A percentile compares a stretch with the other conserved stretches of the same genome.
phyloP scores from a whole-genome alignment of 495 filamentous ascomycete species.

The Aspergillus homomorphus region DNA sequence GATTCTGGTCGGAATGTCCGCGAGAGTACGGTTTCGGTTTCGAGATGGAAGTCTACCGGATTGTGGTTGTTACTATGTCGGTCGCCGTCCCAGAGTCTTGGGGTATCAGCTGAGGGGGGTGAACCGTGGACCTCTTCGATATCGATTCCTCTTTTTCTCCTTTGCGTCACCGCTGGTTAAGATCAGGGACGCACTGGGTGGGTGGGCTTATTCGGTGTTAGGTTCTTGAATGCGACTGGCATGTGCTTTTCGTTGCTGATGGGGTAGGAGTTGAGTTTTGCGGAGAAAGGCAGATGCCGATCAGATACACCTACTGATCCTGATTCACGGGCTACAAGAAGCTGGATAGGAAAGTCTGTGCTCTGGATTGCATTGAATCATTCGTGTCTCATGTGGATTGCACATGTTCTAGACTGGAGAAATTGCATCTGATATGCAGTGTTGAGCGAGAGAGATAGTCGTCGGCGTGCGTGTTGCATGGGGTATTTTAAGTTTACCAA shows the following conservation, averaged over 20 bases:
- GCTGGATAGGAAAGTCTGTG: neutral
- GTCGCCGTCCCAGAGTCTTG: neutral
- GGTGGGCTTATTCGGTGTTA: no score
- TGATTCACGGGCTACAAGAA: neutral
- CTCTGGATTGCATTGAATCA: no score
- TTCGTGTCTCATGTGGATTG: no score
- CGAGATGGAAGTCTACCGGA: neutral
- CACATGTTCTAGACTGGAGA: neutral
- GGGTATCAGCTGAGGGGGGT: neutral
- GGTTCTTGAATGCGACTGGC: no score
- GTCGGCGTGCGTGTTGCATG: neutral
- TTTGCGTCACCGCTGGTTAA: neutral
- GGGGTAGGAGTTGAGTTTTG: neutral
- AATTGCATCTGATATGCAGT: no score
- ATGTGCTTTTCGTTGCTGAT: neutral
- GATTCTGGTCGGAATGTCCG: no score
- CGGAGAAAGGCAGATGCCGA: neutral
- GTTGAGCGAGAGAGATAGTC: neutral
- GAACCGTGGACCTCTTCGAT: neutral
- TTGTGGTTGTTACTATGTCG: neutral
- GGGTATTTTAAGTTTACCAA: no score
- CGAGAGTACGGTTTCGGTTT: neutral
- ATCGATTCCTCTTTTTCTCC: neutral
- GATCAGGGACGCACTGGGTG: neutral
- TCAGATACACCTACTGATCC: no score